Evolutionary conservation across 2,329 filamentous ascomycete species (phyloP).

Genomic region (Cyphellophora europaea): DNA sequence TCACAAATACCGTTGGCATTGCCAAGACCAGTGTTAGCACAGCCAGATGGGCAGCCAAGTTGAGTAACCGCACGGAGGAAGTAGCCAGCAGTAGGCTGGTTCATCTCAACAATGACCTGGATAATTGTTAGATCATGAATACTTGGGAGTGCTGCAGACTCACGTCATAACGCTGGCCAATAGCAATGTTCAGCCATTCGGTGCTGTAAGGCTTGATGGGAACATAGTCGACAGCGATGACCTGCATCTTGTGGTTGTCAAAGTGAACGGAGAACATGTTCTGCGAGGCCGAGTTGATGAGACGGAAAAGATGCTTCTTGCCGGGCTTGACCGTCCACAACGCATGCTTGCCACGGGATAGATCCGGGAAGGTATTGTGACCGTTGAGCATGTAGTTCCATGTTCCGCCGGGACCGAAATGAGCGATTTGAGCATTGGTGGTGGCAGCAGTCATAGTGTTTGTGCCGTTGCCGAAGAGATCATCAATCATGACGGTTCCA

Average conservation of each 20-base stretch:
- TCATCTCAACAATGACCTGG: constrained; percentile 14
- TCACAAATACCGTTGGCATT: constrained; percentile 18
- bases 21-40: constrained; percentile 14
- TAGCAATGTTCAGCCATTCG: constrained; percentile 30
- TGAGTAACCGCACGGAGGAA: constrained; percentile 17
- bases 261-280: constrained; percentile 42
- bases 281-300: constrained; percentile 37
- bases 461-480: constrained; percentile 19
- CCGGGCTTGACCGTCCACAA: constrained; percentile 19
- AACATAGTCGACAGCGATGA: constrained; percentile 25
- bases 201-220: constrained; percentile 15
- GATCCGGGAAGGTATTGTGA: constrained; percentile 12
- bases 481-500: constrained; percentile 17
- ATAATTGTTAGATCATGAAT: too few species aligned
- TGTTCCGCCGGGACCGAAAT: constrained; percentile 12
- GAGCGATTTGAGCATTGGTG: constrained; percentile 11
- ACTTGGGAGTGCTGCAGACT: too few species aligned
- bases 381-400: constrained; percentile 19
- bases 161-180: constrained; percentile 36
- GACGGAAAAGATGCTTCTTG: constrained; percentile 25
- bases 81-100: constrained; percentile 14
- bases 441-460: constrained; percentile 14
- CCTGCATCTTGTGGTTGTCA: constrained; percentile 45
- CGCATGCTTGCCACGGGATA: constrained; percentile 13
- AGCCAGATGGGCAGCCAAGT: constrained; percentile 13